Percentiles rank a stretch among this genome's conserved stretches.
Conservation (phyloP, 2,329 filamentous ascomycete genomes). For the Penicillium janthinellum region DNA sequence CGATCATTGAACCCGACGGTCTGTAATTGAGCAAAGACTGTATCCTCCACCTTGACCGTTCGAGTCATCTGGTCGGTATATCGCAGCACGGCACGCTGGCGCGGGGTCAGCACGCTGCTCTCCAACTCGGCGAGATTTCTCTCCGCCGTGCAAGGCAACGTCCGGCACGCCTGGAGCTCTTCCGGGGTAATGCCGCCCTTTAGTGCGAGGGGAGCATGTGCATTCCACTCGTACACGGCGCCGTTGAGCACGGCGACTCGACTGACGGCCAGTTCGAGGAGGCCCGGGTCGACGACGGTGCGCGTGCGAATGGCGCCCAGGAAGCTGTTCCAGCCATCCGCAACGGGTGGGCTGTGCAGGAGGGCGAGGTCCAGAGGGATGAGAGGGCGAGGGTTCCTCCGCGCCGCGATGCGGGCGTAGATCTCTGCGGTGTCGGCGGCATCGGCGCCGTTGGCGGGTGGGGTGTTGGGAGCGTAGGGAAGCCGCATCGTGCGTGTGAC, state of each 20-base stretch:
- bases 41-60: slow-evolving; percentile 67
- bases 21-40: slow-evolving; percentile 62
- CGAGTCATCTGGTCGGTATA: slow-evolving; percentile 85
- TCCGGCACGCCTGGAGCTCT: slow-evolving; percentile 56
- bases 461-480: slow-evolving; percentile 28
- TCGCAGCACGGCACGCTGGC: slow-evolving; percentile 67
- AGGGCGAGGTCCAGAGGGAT: slow-evolving; percentile 75
- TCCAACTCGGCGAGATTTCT: slow-evolving; percentile 34
- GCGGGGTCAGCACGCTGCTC: slow-evolving; percentile 52
- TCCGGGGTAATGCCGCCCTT: slow-evolving; percentile 38
- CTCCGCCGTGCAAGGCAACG: slow-evolving; percentile 52
- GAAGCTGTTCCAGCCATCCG: slow-evolving; percentile 68
- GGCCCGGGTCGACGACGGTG: slow-evolving; percentile 48
- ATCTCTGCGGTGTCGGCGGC: slow-evolving; percentile 29
- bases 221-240: slow-evolving; percentile 83
- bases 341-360: slow-evolving; percentile 72
- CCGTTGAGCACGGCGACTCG: slow-evolving; percentile 77
- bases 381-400: slow-evolving; percentile 62
- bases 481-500: slow-evolving; percentile 24
- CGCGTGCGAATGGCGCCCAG: slow-evolving; percentile 57
- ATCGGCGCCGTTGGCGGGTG: slow-evolving; percentile 23
- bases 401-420: slow-evolving; percentile 31
- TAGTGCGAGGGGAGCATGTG: slow-evolving; percentile 69
- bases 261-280: slow-evolving; percentile 78
- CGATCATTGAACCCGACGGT: slow-evolving; percentile 66